Conservation (phyloP, 257 asterid species). For the Fraxinus americana region DNA sequence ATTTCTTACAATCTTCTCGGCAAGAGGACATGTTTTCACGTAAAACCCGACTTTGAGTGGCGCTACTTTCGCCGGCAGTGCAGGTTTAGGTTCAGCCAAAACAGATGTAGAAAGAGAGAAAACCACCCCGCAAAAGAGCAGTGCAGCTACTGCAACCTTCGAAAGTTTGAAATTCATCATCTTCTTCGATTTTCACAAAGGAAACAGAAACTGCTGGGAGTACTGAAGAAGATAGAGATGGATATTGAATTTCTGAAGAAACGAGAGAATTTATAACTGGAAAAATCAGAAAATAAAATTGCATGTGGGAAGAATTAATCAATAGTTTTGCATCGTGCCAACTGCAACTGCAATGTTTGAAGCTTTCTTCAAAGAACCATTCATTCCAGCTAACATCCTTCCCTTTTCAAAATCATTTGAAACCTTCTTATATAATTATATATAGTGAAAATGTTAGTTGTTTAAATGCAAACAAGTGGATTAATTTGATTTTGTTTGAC, state of each 20-base stretch:
- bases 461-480: background rate
- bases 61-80: background rate
- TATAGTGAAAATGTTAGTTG: no score
- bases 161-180: conserved; percentile 1
- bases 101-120: background rate
- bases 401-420: background rate
- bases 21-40: conserved; percentile 42
- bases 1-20: conserved; percentile 49
- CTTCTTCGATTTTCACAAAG: background rate
- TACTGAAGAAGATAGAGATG: background rate
- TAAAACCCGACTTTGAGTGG: conserved; percentile 48
- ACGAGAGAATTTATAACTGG: background rate
- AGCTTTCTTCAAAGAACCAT: background rate
- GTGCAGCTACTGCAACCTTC: background rate
- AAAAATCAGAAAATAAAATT: background rate
- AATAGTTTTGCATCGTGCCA: background rate
- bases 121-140: conserved; percentile 18
- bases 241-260: background rate
- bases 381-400: background rate
- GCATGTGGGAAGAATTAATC: background rate
- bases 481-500: no score
- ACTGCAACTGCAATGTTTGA: background rate
- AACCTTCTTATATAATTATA: background rate
- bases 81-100: conserved; percentile 11
- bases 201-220: background rate